Evolutionary conservation across 2,329 filamentous ascomycete species (phyloP).

Genomic region (Aspergillus costaricaensis): DNA sequence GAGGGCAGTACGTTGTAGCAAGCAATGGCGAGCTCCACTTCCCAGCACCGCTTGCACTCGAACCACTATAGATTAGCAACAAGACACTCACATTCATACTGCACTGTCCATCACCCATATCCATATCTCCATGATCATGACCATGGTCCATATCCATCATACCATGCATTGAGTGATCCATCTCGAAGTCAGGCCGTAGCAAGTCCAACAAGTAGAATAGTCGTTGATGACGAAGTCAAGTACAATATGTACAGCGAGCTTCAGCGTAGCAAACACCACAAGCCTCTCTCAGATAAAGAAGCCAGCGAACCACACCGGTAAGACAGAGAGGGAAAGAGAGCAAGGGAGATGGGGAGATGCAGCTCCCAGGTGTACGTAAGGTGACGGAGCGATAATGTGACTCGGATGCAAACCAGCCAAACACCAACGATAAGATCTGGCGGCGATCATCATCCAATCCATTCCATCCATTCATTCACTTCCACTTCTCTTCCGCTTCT

Average conservation of each 20-base stretch:
- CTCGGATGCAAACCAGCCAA: slow-evolving; percentile 40
- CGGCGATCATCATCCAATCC: slow-evolving; percentile 12
- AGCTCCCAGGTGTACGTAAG: background rate
- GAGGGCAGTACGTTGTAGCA: too few species aligned
- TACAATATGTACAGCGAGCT: background rate
- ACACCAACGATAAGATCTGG: slow-evolving; percentile 29
- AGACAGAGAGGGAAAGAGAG: background rate
- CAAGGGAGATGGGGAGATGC: background rate
- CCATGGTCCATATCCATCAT: slow-evolving; percentile 48
- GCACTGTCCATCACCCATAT: slow-evolving; percentile 65
- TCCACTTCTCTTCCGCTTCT: background rate
- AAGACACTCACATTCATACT: slow-evolving; percentile 76
- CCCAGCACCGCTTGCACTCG: background rate
- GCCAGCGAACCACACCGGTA: background rate
- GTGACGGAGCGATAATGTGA: slow-evolving; percentile 16
- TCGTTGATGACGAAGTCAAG: background rate
- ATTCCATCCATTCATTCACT: slow-evolving; percentile 6
- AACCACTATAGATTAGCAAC: background rate
- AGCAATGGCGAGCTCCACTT: background rate
- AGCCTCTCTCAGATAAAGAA: background rate
- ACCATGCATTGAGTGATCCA: slow-evolving; percentile 43
- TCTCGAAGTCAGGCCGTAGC: slow-evolving; percentile 10
- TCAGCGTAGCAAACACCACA: slow-evolving; percentile 3
- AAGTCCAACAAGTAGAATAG: background rate
- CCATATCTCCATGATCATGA: slow-evolving; percentile 55